A percentile compares a stretch with the other conserved stretches of the same genome.
Evolutionary conservation across 139 green algal genomes (phyloP).

Genomic region (Chlamydomonas sphaeroides): DNA sequence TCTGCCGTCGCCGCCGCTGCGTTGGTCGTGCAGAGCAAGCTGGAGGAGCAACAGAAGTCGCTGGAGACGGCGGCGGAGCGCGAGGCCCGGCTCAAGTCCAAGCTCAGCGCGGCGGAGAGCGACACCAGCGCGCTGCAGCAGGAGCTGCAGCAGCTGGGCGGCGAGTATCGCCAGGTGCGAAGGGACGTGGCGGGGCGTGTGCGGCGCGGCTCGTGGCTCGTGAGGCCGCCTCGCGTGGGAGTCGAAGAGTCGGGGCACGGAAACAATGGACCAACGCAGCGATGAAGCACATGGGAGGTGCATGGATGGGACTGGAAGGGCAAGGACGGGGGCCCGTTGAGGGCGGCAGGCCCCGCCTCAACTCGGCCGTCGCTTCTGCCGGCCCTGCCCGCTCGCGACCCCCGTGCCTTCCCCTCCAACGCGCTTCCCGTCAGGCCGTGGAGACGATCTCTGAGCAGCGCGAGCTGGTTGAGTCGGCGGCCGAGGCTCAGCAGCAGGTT

Average conservation of each 20-base stretch:
- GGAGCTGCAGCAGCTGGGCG: slow-evolving; percentile 9
- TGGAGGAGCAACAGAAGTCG: slow-evolving; percentile 44
- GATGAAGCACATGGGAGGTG: too few species aligned
- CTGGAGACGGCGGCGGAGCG: neutral
- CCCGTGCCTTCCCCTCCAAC: too few species aligned
- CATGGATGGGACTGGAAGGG: too few species aligned
- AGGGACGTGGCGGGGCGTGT: neutral
- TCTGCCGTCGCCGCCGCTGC: too few species aligned
- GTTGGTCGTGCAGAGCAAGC: slow-evolving; percentile 51
- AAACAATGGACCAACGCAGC: too few species aligned
- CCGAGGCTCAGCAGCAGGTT: neutral
- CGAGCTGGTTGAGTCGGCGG: neutral
- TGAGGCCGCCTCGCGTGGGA: too few species aligned
- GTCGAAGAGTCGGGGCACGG: too few species aligned
- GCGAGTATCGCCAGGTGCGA: slow-evolving; percentile 3
- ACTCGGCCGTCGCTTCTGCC: too few species aligned
- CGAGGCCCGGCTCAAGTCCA: neutral
- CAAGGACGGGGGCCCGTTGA: too few species aligned
- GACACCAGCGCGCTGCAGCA: neutral
- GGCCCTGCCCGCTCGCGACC: too few species aligned
- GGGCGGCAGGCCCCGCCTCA: too few species aligned
- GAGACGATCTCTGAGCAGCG: slow-evolving; percentile 3
- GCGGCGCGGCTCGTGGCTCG: too few species aligned
- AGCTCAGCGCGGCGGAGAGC: neutral
- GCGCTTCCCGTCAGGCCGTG: neutral